A percentile compares a stretch with the other conserved stretches of the same genome.
Evolutionary conservation across 1,284 basidiomycete species (phyloP).

Genomic region (Xanthoconium separans): DNA sequence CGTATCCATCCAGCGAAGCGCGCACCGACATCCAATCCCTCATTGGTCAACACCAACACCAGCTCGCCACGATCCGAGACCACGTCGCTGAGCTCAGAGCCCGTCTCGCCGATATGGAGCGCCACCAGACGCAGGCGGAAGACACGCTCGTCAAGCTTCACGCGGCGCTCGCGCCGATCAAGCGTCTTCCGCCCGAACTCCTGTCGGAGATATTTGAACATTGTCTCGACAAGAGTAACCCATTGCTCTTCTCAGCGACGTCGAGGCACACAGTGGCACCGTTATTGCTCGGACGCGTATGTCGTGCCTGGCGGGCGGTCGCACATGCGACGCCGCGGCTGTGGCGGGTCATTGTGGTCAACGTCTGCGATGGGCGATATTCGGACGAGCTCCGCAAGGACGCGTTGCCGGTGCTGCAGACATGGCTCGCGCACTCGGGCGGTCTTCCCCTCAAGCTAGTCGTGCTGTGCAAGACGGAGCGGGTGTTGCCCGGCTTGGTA

Average conservation of each 20-base stretch:
- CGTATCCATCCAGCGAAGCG: slow-evolving; percentile 11
- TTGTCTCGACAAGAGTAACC: slow-evolving; percentile 10
- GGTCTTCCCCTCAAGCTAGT: slow-evolving; percentile 21
- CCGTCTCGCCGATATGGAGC: slow-evolving; percentile 14
- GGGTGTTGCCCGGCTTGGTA: slow-evolving; percentile 21
- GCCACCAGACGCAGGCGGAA: slow-evolving; percentile 4
- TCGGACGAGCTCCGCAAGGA: slow-evolving; percentile 23
- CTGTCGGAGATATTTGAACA: slow-evolving; percentile 28
- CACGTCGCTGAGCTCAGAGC: slow-evolving; percentile 10
- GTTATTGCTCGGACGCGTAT: slow-evolving; percentile 27
- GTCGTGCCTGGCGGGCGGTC: slow-evolving; percentile 22
- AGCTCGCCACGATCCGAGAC: slow-evolving; percentile 13
- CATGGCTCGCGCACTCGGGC: slow-evolving; percentile 25
- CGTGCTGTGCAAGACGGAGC: slow-evolving; percentile 23
- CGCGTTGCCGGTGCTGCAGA: slow-evolving; percentile 18
- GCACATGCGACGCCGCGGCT: slow-evolving; percentile 19
- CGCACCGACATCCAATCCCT: slow-evolving; percentile 13
- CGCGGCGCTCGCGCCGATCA: slow-evolving; percentile 21
- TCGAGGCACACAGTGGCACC: slow-evolving; percentile 15
- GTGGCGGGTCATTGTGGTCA: slow-evolving; percentile 21
- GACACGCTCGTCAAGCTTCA: slow-evolving; percentile 16
- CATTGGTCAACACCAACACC: slow-evolving; percentile 15
- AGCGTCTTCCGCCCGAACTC: slow-evolving; percentile 27
- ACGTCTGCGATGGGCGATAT: slow-evolving; percentile 26
- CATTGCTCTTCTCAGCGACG: neutral